phyloP scores from a whole-genome alignment of 257 asterid species.

The Scutellaria minor region DNA sequence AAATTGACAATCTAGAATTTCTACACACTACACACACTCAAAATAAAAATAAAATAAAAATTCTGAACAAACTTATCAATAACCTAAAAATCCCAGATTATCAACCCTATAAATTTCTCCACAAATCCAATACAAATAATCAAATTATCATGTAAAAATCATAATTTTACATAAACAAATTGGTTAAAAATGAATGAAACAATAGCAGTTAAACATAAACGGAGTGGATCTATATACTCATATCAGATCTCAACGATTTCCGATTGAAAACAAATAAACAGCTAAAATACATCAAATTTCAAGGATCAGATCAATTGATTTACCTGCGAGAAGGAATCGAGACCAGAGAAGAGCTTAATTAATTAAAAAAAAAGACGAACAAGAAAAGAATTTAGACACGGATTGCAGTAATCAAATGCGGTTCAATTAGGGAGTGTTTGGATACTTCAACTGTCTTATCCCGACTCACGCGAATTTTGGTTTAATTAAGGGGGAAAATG shows the following conservation, averaged over 20 bases:
- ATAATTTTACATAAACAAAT: not conserved
- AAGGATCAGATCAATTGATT: not conserved
- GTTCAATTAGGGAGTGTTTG: conserved; percentile 15
- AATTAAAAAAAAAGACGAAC: not conserved
- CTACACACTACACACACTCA: not conserved
- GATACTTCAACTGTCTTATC: not conserved
- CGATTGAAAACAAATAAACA: not conserved
- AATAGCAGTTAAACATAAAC: not conserved
- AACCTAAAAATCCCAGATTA: not conserved
- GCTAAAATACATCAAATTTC: not conserved
- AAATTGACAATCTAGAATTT: not conserved
- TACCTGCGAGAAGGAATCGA: conserved; percentile 26
- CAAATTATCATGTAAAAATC: not conserved
- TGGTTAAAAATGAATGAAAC: not conserved
- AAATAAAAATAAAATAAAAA: not conserved
- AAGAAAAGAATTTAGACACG: not conserved
- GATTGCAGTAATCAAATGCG: not conserved
- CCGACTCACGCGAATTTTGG: not conserved
- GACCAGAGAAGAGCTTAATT: conserved; percentile 9
- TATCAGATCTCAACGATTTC: conserved; percentile 27
- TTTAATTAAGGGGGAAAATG: too few species aligned
- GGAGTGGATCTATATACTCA: conserved; percentile 29
- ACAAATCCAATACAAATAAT: not conserved
- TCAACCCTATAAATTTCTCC: not conserved
- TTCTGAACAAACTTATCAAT: not conserved